Conservation (phyloP, 1,139 yeast genomes). For the Casaregolazyma suthepensis region DNA sequence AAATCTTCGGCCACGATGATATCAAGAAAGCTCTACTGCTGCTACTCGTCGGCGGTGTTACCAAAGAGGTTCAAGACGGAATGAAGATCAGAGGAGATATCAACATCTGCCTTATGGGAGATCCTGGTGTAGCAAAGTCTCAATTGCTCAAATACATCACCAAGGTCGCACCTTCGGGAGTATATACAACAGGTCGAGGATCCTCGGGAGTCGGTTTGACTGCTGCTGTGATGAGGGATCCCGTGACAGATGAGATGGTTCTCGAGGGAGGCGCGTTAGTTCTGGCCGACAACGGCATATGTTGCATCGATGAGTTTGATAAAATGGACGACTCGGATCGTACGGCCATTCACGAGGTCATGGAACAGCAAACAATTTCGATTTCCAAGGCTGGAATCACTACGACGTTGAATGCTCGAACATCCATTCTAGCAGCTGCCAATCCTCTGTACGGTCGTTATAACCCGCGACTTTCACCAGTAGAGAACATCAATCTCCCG, state of each 20-base stretch:
- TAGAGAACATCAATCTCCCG: slow-evolving; percentile 92
- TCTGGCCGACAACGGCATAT: slow-evolving; percentile 94
- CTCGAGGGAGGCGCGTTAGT: slow-evolving; percentile 98
- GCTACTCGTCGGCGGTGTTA: slow-evolving; percentile 89
- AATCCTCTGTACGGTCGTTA: slow-evolving; percentile 95
- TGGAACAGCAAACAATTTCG: slow-evolving; percentile 99
- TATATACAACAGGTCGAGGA: slow-evolving; percentile 98
- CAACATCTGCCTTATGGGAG: slow-evolving; percentile 96
- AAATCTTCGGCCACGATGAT: slow-evolving; percentile 90
- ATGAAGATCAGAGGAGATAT: slow-evolving; percentile 97
- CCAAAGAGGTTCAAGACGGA: slow-evolving; percentile 93
- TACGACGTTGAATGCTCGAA: slow-evolving; percentile 91
- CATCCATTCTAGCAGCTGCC: slow-evolving; percentile 96
- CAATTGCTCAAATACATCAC: slow-evolving; percentile 88
- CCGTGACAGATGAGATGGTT: slow-evolving; percentile 97
- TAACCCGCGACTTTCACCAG: slow-evolving; percentile 83
- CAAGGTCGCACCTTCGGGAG: slow-evolving; percentile 94
- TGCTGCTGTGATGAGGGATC: slow-evolving; percentile 98
- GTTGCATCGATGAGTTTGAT: slow-evolving; percentile 98
- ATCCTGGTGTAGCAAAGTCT: slow-evolving; percentile 99
- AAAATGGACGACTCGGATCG: slow-evolving; percentile 97
- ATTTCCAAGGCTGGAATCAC: slow-evolving; percentile 98
- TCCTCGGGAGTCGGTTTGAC: slow-evolving; percentile 99
- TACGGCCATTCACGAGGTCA: slow-evolving; percentile 97
- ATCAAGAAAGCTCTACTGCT: slow-evolving; percentile 85